Evolutionary conservation across 345 rosid species (phyloP), one percentile per base, ranked within the genome.

Genomic region (Bruguiera gymnorhiza): DNA sequence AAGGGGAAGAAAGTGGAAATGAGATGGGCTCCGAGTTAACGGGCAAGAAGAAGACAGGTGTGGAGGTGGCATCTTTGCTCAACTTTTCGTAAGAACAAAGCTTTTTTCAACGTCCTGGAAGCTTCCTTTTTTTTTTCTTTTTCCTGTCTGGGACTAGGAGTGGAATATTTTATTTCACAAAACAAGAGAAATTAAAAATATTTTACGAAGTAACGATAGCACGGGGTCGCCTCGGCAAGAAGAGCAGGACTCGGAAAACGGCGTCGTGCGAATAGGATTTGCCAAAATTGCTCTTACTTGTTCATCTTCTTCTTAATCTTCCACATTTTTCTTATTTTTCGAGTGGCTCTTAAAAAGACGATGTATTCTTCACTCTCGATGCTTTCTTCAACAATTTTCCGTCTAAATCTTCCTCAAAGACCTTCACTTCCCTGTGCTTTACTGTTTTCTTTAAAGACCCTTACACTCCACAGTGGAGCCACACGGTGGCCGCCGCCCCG

Each of bases 351-450:
- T 5, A 53, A 62, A 69, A 79, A 39, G 46, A 39, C 10, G 46
- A 0, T 66, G 73, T 23, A 63, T 66, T 71, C 81, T 80, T 67
- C 81, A 2, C 52, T 79, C 0, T 52, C 58, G 0, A 51, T 70
- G 6, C 66, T 86, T 4, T 79, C 85, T 27, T 79, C 86, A 16
- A 72, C 88, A 26, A 60, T 85, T 81, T 71, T 75, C 72, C 83
- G 89, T 83, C 77, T 85, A 54, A 80, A 72, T 63, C 37, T 78
- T 63, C 48, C 76, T 27, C 74, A 77, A 1, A 82, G 59, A 64
- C 68, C 79, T 29, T 70, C 78, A 19, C 29, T 76, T 48, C 71
- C 74, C 62, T 37, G 0, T 43, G n/a, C 72, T 23, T 62, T 72
- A 23, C 48, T 61, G 23, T 52, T 50, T 19, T 21, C 68, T 11